A percentile compares a stretch with the other conserved stretches of the same genome.
Conservation (phyloP, 768 basidiomycete genomes). For the Gymnopilus dilepis region DNA sequence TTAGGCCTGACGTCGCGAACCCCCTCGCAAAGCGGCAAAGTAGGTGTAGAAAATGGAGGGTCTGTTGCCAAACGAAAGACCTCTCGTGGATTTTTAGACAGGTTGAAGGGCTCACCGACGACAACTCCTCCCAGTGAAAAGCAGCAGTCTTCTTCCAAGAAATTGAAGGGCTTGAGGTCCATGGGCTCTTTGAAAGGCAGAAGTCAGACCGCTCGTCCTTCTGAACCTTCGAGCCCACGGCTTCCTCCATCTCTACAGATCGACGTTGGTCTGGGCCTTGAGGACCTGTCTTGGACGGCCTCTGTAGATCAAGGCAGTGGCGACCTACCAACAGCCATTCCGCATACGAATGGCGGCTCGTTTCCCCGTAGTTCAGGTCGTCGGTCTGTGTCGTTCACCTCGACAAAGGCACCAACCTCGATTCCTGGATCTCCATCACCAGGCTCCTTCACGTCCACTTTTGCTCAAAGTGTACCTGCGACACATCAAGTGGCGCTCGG, state of each 20-base stretch:
- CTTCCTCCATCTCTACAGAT: conserved; percentile 59
- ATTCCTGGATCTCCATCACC: conserved; percentile 58
- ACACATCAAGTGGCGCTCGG: conserved; percentile 77
- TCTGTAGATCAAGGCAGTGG: conserved; percentile 27
- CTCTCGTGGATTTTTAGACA: conserved; percentile 70
- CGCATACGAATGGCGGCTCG: conserved; percentile 38
- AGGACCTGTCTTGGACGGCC: conserved; percentile 58
- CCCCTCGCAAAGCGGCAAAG: conserved; percentile 26
- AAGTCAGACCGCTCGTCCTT: conserved; percentile 40
- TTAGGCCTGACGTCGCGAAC: conserved; percentile 50
- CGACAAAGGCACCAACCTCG: conserved; percentile 48
- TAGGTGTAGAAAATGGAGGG: conserved; percentile 36
- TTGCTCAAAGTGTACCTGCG: conserved; percentile 34
- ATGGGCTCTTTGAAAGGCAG: conserved; percentile 81
- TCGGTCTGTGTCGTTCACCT: conserved; percentile 75
- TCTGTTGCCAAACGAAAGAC: conserved; percentile 54
- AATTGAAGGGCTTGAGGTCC: conserved; percentile 75
- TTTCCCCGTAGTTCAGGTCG: conserved; percentile 58
- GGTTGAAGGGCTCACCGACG: conserved; percentile 57
- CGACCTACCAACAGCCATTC: conserved; percentile 32
- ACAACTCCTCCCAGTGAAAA: conserved; percentile 46
- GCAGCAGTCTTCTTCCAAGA: conserved; percentile 44
- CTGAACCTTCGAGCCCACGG: conserved; percentile 52
- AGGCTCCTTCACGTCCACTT: conserved; percentile 45
- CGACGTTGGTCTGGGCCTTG: conserved; percentile 61